These are phyloP conservation scores for Cutaneotrichosporon dermatis DNA, from an alignment of 1,284 basidiomycete species.

Conservation along the genomic window DNA sequence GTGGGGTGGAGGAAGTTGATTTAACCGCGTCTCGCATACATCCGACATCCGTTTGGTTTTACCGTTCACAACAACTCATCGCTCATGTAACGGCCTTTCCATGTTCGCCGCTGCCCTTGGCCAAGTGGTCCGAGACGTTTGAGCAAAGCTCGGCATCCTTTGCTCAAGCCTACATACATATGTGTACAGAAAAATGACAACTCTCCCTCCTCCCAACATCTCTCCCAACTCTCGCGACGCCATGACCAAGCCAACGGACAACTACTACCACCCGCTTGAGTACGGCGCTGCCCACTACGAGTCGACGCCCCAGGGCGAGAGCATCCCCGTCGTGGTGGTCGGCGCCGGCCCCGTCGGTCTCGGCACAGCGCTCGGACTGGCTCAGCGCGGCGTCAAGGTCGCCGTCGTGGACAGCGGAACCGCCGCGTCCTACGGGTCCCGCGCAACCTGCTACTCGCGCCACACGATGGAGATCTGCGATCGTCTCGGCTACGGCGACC, in stretches of 20 bases:
- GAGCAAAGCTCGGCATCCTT: too few species aligned
- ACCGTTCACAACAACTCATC: too few species aligned
- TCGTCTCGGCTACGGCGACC: slow-evolving; percentile 17
- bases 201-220: too few species aligned
- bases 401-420: slow-evolving; percentile 14
- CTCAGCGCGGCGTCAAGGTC: slow-evolving; percentile 17
- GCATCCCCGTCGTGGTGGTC: slow-evolving; percentile 13
- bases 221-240: neutral
- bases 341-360: slow-evolving; percentile 20
- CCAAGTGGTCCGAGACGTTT: too few species aligned
- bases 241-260: slow-evolving; percentile 2
- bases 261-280: slow-evolving; percentile 17
- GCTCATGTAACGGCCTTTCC: too few species aligned
- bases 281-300: slow-evolving; percentile 12
- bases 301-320: slow-evolving; percentile 11
- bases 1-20: too few species aligned
- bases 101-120: too few species aligned
- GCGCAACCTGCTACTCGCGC: slow-evolving; percentile 22
- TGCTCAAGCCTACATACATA: too few species aligned
- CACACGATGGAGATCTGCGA: slow-evolving; percentile 20
- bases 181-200: too few species aligned
- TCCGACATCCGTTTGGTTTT: too few species aligned
- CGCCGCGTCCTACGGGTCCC: slow-evolving; percentile 17
- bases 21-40: too few species aligned
- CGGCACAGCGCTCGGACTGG: slow-evolving; percentile 13